A percentile compares a stretch with the other conserved stretches of the same genome.
phyloP scores from a whole-genome alignment of 2,329 filamentous ascomycete species.

The Domatiomyces globalis region DNA sequence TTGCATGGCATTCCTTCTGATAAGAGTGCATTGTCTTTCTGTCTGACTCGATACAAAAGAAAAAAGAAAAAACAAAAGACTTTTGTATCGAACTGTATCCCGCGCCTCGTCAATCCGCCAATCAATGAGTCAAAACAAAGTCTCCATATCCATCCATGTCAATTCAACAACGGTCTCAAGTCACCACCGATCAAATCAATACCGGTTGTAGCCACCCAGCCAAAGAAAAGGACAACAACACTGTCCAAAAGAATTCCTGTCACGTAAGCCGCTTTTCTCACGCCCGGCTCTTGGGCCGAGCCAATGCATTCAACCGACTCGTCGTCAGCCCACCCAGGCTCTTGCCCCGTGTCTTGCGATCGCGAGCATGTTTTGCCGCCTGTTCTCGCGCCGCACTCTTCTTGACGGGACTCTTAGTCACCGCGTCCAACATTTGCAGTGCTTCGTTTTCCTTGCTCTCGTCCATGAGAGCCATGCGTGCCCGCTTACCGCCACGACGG shows the following conservation, averaged over 20 bases:
- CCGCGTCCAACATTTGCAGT: slow-evolving; percentile 4
- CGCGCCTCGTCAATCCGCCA: too few species aligned
- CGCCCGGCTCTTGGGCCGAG: slow-evolving; percentile 28
- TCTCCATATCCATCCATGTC: too few species aligned
- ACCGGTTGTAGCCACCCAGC: too few species aligned
- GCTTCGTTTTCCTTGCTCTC: slow-evolving; percentile 3
- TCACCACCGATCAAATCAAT: too few species aligned
- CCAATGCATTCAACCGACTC: slow-evolving; percentile 35
- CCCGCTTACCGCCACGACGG: slow-evolving; percentile 13
- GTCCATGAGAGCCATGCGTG: slow-evolving; percentile 1
- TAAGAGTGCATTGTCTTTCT: too few species aligned
- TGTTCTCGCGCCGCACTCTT: slow-evolving; percentile 13
- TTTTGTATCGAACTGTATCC: too few species aligned
- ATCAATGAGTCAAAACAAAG: too few species aligned
- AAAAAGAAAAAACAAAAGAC: too few species aligned
- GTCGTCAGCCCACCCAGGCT: slow-evolving; percentile 26
- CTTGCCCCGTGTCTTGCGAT: slow-evolving; percentile 9
- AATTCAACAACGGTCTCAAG: too few species aligned
- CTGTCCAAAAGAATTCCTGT: not conserved
- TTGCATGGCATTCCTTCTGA: too few species aligned
- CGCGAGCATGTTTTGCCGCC: slow-evolving; percentile 14
- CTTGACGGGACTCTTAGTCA: slow-evolving; percentile 6
- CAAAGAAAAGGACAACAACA: too few species aligned
- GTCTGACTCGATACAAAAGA: too few species aligned
- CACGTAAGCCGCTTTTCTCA: slow-evolving; percentile 1